These are phyloP conservation scores for Akanthomyces lecanii DNA, from an alignment of 2,329 filamentous ascomycete genomes.

Conservation along the genomic window DNA sequence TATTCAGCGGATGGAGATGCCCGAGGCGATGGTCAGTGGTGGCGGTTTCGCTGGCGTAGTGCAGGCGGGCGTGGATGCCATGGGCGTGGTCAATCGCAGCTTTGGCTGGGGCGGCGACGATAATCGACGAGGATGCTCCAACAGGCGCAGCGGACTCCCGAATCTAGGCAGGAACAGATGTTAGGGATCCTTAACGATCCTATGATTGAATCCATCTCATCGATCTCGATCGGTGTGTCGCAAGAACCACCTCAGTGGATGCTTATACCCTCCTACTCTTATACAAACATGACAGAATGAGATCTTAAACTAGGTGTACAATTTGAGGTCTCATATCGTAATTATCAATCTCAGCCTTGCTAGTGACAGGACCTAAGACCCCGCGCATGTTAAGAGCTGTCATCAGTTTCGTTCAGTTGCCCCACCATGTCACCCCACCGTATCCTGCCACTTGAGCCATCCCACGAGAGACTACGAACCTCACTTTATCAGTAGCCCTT, in stretches of 20 bases:
- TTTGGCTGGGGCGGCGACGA: conserved; percentile 48
- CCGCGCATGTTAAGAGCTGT: neutral
- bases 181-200: neutral
- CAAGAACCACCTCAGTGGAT: neutral
- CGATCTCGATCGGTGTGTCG: neutral
- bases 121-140: conserved; percentile 9
- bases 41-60: conserved; percentile 42
- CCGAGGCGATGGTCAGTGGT: conserved; percentile 20
- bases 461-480: neutral
- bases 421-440: neutral
- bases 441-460: neutral
- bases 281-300: neutral
- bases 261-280: neutral
- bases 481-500: neutral
- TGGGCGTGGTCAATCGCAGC: conserved; percentile 50
- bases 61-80: conserved; percentile 45
- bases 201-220: neutral
- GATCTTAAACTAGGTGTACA: no score
- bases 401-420: neutral
- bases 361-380: no score
- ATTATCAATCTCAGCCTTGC: no score
- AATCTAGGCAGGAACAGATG: conserved; percentile 19
- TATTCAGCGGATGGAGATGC: conserved; percentile 38
- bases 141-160: neutral
- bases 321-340: no score